A percentile compares a stretch with the other conserved stretches of the same genome.
phyloP scores from a whole-genome alignment of 352 stramenopile genomes.

The Globisporangium lucens region DNA sequence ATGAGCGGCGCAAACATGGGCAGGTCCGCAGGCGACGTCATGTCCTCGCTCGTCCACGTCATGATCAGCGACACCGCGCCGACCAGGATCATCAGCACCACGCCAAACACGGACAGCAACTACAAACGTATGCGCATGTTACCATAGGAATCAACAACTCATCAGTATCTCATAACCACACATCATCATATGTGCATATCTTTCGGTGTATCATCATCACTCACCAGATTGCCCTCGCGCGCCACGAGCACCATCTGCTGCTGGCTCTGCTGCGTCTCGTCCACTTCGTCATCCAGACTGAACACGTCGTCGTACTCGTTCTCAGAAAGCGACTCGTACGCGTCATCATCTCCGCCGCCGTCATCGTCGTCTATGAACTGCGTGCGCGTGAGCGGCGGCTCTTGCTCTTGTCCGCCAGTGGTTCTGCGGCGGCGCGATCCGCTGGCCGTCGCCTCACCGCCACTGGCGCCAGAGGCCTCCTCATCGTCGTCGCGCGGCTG shows the following conservation, averaged over 20 bases:
- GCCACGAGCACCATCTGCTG: constrained; percentile 42
- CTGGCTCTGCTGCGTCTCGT: constrained; percentile 24
- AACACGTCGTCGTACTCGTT: constrained; percentile 32
- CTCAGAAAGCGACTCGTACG: constrained; percentile 42
- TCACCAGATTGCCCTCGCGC: constrained; percentile 52
- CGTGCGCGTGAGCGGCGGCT: constrained; percentile 4
- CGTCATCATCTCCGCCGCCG: constrained; percentile 21
- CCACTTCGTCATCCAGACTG: constrained; percentile 19
- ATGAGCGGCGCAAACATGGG: constrained; percentile 79
- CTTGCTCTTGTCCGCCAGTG: neutral
- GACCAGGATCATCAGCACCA: constrained; percentile 71
- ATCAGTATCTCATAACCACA: neutral
- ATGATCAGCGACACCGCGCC: constrained; percentile 54
- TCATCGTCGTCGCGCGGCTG: constrained; percentile 18
- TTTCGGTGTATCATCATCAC: neutral
- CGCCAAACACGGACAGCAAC: constrained; percentile 65
- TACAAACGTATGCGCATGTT: constrained; percentile 16
- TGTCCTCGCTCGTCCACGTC: constrained; percentile 52
- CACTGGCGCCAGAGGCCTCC: constrained; percentile 7
- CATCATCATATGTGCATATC: neutral
- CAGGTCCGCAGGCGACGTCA: constrained; percentile 39
- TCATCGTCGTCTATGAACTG: constrained; percentile 18
- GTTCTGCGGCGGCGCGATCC: constrained; percentile 9
- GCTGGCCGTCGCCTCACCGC: neutral
- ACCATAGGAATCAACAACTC: neutral